Percentiles rank a stretch among this genome's conserved stretches.
These are phyloP conservation scores for Starmerella vitae DNA, from an alignment of 805 yeast genomes.

Conservation along the genomic window DNA sequence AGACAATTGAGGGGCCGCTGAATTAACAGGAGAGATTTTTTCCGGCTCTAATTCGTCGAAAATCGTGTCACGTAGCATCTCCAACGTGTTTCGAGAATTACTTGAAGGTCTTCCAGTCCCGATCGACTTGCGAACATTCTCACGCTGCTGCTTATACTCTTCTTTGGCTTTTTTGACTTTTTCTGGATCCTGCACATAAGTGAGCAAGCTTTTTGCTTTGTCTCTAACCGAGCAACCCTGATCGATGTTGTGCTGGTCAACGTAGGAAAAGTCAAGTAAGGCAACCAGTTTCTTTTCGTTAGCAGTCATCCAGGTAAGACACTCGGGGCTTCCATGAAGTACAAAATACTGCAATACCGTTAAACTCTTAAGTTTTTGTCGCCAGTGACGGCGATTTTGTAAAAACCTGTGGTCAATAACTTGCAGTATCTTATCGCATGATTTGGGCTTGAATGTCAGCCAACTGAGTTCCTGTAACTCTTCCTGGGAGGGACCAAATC, in stretches of 20 bases:
- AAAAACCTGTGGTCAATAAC: constrained; percentile 19
- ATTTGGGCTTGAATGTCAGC: constrained; percentile 13
- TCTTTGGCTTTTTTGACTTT: constrained; percentile 22
- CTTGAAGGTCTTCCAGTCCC: constrained; percentile 19
- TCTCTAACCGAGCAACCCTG: constrained; percentile 26
- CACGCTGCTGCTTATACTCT: constrained; percentile 22
- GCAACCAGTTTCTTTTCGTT: constrained; percentile 7
- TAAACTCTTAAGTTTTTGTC: constrained; percentile 21
- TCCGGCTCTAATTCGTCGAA: constrained; percentile 15
- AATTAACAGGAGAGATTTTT: background rate
- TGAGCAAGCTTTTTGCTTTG: constrained; percentile 22
- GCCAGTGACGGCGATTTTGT: constrained; percentile 21
- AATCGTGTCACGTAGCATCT: constrained; percentile 17
- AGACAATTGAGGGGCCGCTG: background rate
- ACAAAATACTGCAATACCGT: constrained; percentile 21
- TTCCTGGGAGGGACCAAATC: constrained; percentile 19
- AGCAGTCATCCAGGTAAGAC: constrained; percentile 16
- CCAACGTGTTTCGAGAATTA: constrained; percentile 21
- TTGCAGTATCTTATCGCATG: constrained; percentile 13
- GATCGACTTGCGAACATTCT: constrained; percentile 23
- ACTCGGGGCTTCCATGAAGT: constrained; percentile 19
- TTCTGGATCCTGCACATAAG: constrained; percentile 21
- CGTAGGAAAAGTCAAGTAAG: constrained; percentile 11
- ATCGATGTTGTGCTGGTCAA: constrained; percentile 22
- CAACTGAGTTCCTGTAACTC: constrained; percentile 19